A percentile compares a stretch with the other conserved stretches of the same genome.
Evolutionary conservation across 2,329 filamentous ascomycete species (phyloP).

Genomic region (Septoria linicola): DNA sequence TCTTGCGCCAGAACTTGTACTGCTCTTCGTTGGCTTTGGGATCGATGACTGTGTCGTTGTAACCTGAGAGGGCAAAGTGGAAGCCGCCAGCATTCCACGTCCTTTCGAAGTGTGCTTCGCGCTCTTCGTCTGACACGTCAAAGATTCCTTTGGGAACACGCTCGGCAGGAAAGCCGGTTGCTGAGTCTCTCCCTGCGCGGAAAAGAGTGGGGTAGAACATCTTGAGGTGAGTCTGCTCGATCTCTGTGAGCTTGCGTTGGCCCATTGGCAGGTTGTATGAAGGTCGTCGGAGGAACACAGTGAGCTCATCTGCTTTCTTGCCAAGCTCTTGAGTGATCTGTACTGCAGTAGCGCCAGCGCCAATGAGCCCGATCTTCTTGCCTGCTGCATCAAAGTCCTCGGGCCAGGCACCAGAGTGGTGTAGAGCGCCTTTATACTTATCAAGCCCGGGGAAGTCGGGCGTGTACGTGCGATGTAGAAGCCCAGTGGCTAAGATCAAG

Average conservation of each 20-base stretch:
- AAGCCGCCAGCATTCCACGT: slow-evolving; percentile 54
- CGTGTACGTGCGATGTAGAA: slow-evolving; percentile 41
- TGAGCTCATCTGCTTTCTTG: slow-evolving; percentile 43
- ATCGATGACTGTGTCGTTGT: slow-evolving; percentile 53
- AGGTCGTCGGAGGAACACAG: slow-evolving; percentile 66
- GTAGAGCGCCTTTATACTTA: slow-evolving; percentile 42
- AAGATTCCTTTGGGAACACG: slow-evolving; percentile 53
- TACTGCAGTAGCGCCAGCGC: slow-evolving; percentile 45
- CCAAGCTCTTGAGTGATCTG: slow-evolving; percentile 40
- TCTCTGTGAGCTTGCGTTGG: slow-evolving; percentile 43
- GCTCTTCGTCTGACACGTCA: slow-evolving; percentile 43
- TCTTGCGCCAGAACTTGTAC: slow-evolving; percentile 58
- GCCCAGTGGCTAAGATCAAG: slow-evolving; percentile 41
- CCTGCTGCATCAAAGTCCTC: slow-evolving; percentile 35
- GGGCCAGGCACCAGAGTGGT: slow-evolving; percentile 45
- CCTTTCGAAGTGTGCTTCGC: slow-evolving; percentile 45
- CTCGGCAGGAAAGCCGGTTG: slow-evolving; percentile 55
- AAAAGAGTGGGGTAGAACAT: slow-evolving; percentile 51
- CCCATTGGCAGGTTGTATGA: slow-evolving; percentile 64
- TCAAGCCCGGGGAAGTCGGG: slow-evolving; percentile 41
- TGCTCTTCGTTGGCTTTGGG: slow-evolving; percentile 51
- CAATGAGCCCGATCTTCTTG: slow-evolving; percentile 45
- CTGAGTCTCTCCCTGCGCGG: slow-evolving; percentile 35
- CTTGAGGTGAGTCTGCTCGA: slow-evolving; percentile 53
- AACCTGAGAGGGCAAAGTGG: slow-evolving; percentile 53